Evolutionary conservation across 192 early-diverging fungal species (phyloP), one percentile per base, ranked within the genome.

Genomic region (Coemansia sp.): DNA sequence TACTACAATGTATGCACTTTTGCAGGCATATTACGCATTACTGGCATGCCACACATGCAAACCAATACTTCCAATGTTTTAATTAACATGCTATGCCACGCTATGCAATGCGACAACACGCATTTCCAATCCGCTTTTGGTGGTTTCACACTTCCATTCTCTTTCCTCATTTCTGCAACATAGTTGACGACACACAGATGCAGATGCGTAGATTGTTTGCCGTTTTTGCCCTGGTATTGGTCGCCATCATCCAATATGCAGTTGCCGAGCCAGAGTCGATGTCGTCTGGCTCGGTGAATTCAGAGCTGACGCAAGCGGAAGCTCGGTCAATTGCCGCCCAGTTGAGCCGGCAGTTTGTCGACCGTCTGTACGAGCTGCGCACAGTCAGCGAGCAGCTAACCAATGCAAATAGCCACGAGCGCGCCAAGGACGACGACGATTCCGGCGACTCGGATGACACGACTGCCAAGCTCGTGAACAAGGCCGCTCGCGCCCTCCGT

Each of bases 401-500:
- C 19, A 4, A 11, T 25, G 14, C 21, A 5, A 22, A 19, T 22
- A 33, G 12, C 22, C 44, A 50, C 24, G 52, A 47, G 35, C 58
- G 68, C 12, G 74, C 64, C 33, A 71, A 67, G 25, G 60, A 56
- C 43, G 55, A 65, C 14, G 60, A 70, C 28, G 71, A 61, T 21
- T 32, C 12, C 16, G 30, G 33, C 44, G 65, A 67, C 27, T 57
- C 58, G 46, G 71, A 62, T 29, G 68, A 71, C 23, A 35, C 71
- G 6, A 67, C 74, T 6, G 28, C 64, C 16, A 71, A 70, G 38
- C 62, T 77, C 1, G 44, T 77, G 11, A 67, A 60, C 44, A 60
- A 71, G 27, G 60, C 63, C 18, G 63, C 68, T 0, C 40, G 42
- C 3, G 60, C 67, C 11, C 18, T 77, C 6, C 60, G 64, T 7